Percentiles rank a stretch among this genome's conserved stretches.
Conservation (phyloP, 768 basidiomycete genomes). For the Calocera cornea region DNA sequence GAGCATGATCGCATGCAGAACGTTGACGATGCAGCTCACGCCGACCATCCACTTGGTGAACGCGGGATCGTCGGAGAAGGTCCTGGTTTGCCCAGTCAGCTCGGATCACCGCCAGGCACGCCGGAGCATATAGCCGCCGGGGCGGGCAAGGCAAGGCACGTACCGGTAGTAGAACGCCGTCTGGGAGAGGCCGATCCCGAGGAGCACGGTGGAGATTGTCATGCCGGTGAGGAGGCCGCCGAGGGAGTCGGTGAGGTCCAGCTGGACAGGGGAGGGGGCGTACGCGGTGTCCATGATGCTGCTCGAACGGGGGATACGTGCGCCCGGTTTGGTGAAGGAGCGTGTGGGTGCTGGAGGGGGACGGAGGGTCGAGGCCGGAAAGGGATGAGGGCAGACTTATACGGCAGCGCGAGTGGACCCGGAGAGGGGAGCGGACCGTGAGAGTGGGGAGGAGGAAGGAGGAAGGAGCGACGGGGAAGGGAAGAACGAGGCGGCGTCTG, state of each 20-base stretch:
- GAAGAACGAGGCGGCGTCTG: background rate
- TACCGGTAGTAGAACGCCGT: background rate
- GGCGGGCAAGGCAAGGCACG: background rate
- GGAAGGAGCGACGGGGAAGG: background rate
- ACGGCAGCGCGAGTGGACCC: background rate
- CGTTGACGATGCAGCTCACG: background rate
- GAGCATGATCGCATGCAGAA: background rate
- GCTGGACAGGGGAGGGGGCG: background rate
- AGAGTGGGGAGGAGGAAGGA: background rate
- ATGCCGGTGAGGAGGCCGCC: background rate
- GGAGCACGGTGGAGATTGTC: background rate
- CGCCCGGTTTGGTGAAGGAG: background rate
- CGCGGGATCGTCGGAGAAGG: background rate
- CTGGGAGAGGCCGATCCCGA: background rate
- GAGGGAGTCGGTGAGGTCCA: background rate
- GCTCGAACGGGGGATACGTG: background rate
- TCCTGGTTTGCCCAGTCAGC: background rate
- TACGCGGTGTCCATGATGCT: background rate
- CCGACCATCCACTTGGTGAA: slow-evolving; percentile 2
- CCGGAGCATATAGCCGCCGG: background rate
- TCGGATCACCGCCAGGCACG: background rate
- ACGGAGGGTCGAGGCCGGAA: background rate
- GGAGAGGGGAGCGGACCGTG: background rate
- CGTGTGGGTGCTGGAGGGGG: background rate
- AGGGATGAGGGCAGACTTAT: background rate